Evolutionary conservation across 371 early-diverging fungal species (phyloP).

Genomic region (Chytridium lagenaria): DNA sequence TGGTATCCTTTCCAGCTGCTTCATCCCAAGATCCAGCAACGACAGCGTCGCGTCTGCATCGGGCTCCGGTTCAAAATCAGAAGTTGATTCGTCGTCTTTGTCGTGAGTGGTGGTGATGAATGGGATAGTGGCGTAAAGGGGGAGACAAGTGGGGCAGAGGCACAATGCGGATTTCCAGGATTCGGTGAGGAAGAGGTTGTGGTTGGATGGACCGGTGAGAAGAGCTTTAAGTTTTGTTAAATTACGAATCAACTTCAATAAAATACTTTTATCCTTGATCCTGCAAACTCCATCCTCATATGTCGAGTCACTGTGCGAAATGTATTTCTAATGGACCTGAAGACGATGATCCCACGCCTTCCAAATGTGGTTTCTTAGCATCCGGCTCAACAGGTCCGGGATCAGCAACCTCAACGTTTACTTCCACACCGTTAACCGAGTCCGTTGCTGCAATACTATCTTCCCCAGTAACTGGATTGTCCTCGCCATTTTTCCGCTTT

Average conservation of each 20-base stretch:
- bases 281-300: too few species aligned
- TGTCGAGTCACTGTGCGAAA: too few species aligned
- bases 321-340: too few species aligned
- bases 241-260: not conserved
- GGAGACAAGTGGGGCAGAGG: constrained; percentile 39
- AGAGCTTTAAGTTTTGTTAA: not conserved
- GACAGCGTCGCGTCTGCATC: constrained; percentile 44
- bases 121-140: constrained; percentile 27
- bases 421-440: too few species aligned
- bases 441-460: too few species aligned
- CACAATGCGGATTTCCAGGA: constrained; percentile 61
- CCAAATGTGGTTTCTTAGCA: too few species aligned
- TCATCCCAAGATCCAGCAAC: constrained; percentile 77
- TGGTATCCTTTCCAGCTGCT: constrained; percentile 72
- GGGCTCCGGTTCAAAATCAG: constrained; percentile 10
- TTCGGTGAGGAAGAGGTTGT: constrained; percentile 56
- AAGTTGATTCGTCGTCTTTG: not conserved
- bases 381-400: too few species aligned
- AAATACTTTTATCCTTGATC: not conserved
- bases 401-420: too few species aligned
- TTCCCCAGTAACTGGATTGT: too few species aligned
- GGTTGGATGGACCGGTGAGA: not conserved
- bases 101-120: not conserved
- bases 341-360: too few species aligned
- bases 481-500: too few species aligned